Evolutionary conservation across 129 eudicot species (phyloP), one percentile per base, ranked within the genome.

Genomic region (sunflower (Helianthus annuus)): DNA sequence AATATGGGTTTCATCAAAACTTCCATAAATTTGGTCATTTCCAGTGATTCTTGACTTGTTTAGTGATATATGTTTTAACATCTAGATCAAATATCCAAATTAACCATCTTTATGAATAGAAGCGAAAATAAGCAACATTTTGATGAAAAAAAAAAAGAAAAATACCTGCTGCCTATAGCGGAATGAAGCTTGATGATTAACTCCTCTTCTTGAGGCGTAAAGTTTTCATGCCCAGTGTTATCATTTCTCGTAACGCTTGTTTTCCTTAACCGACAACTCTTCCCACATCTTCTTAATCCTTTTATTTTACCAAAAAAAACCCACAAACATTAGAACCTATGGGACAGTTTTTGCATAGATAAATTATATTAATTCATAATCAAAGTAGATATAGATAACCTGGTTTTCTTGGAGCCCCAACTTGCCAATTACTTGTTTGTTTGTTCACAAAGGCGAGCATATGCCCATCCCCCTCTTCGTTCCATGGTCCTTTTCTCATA

Each of bases 171-270:
- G 8, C 98, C 98, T 49, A 93, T 85, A 16, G 97, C 85, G 12
- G 91, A 82, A 84, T 93, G 98, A 58, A 93, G 92, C 80, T 85
- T 86, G 78, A 93, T 85, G 59, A 93, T 86, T 66, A 86, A 64
- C 76, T 93, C 97, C 75, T 93, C 98, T 75, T 89, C 98, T 68
- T 93, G 85, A 16, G 88, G 92, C 5, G 92, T 87, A 83, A 93
- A 93, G 76, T 74, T 82, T 68, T 85, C 88, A 22, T 72, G 80
- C 59, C 56, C 76, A 3, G 78, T 61, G 34, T 64, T 69, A 71
- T 88, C 96, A 27, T 77, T 74, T 75, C 78, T 92, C 17, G 65
- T 17, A 71, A 72, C 38, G 10, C 69, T 78, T 73, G 74, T 78
- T 85, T 89, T 85, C 64, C 78, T 86, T 8, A 73, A 76, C 75